Base-by-base conservation (phyloP, 2,329 filamentous ascomycete species). In the Microthyrium microscopicum region DNA sequence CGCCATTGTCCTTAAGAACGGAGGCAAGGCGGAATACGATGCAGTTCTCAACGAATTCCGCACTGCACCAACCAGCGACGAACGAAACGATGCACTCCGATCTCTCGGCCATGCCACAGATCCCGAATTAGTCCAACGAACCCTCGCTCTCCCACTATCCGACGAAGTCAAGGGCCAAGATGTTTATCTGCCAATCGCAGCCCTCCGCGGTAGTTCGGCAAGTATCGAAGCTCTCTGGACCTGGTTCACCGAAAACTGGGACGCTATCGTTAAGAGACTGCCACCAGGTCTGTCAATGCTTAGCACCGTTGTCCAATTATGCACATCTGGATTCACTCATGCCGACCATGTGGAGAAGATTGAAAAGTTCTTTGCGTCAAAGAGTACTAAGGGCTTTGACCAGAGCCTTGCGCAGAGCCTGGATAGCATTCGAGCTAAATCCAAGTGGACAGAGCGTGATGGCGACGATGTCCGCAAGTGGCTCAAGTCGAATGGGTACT, bases 151-250 rank as follows among this genome's bases (percentile, higher is more conserved):
- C 41, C 67, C 84, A 20, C 66, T 85, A 37, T 73, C 73, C 52
- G 72, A 76, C 40, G 77, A 92, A 44, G 78, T 94, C 56, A 92
- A 91, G 64, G 83, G 80, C 42, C 87, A 94, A 55, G 87, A 95
- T 54, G 75, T 94, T 42, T 94, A 93, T 60, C 73, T 93, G 51
- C 85, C 87, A 2, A 70, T 89, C 25, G 70, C 73, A 21, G 80
- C 80, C 5, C 68, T 95, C 19, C 73, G 85, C 38, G 70, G 70
- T 34, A 82, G 91, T 50, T 61, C 73, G 5, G 72, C 74, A 27
- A 87, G 87, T 44, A 78, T 92, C 36, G 63, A 79, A 37, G 79
- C 79, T 5, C 67, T 93, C 37, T 94, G 79, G 68, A 56, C 54
- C 13, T 95, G 82, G 80, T 66, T 92, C 62, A 79, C 75, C 51